Base-by-base conservation (phyloP, 305 asterid genomes). In the Caryopteris hybrid region DNA sequence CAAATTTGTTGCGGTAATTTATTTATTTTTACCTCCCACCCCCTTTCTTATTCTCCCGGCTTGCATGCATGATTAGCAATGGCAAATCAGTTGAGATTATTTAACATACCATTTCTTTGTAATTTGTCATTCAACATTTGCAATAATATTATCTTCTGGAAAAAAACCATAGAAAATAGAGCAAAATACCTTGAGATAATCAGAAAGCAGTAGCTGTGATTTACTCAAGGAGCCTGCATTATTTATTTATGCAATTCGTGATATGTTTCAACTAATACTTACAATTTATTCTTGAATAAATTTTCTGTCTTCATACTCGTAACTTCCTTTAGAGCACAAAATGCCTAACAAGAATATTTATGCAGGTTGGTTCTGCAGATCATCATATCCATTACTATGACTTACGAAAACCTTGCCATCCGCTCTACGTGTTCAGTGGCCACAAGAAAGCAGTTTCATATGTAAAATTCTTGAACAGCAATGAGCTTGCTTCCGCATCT, bases 331-430 rank as follows among this genome's bases (percentile, higher is more conserved):
- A 31, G 39, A 53, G 18, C 21, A 51, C 18, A 20, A 4, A 56
- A 54, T 54, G 25, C 11, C 21, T 54, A 53, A 66, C 27, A 42
- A 9, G 31, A 17, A 8, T 51, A 31, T 7, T n/a, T 12, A 14
- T 76, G 69, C 85, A 88, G 96, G 91, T 88, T 74, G 96, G 96
- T 68, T 88, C 96, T 14, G 96, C 91, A 0, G 96, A 88, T 71
- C 91, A 88, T 69, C 84, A 83, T 64, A 86, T 86, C 66, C 94
- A 88, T 76, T 88, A 88, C 72, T 88, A 83, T 58, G 96, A 88
- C 77, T 76, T 88, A 18, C 73, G 96, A 75, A 86, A 85, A 69
- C 65, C 88, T 66, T 71, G 76, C 74, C 88, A 85, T 33, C 96
- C 96, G 13, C 62, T 86, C 63, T 81, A 85, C 65, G 76, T 84